Conservation (phyloP, 1,139 yeast species). For the Sugiyamaella novakii region DNA sequence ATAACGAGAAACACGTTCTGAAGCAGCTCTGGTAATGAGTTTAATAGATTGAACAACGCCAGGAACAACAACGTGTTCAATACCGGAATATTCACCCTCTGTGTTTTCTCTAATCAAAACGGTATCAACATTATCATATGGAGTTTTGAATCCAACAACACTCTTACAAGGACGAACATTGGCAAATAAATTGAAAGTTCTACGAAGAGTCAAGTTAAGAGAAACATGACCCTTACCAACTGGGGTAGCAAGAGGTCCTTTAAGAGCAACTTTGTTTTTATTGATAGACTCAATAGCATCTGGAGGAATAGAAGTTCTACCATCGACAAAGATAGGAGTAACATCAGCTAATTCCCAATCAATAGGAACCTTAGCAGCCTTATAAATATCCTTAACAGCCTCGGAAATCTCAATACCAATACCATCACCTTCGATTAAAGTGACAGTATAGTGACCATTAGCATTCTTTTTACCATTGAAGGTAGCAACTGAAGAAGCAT, state of each 20-base stretch:
- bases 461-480: constrained; percentile 59
- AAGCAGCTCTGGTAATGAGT: constrained; percentile 93
- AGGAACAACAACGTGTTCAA: constrained; percentile 96
- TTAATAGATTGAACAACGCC: constrained; percentile 98
- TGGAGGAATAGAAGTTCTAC: constrained; percentile 92
- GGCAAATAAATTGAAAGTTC: constrained; percentile 94
- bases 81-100: constrained; percentile 99
- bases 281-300: constrained; percentile 91
- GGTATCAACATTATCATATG: constrained; percentile 91
- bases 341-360: constrained; percentile 98
- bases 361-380: constrained; percentile 92
- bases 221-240: constrained; percentile 99
- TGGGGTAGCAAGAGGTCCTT: constrained; percentile 98
- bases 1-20: constrained; percentile 93
- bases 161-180: constrained; percentile 97
- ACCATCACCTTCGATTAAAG: constrained; percentile 98
- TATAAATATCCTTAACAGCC: constrained; percentile 87
- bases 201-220: constrained; percentile 93
- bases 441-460: constrained; percentile 73
- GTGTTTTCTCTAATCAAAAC: constrained; percentile 98
- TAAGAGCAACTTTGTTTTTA: constrained; percentile 89
- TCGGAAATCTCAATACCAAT: constrained; percentile 94
- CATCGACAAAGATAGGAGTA: constrained; percentile 87
- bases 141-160: constrained; percentile 90
- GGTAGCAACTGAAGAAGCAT: constrained; percentile 53